phyloP scores from a whole-genome alignment of 1,139 yeast genomes.

The Saccharomyces hybrid region DNA sequence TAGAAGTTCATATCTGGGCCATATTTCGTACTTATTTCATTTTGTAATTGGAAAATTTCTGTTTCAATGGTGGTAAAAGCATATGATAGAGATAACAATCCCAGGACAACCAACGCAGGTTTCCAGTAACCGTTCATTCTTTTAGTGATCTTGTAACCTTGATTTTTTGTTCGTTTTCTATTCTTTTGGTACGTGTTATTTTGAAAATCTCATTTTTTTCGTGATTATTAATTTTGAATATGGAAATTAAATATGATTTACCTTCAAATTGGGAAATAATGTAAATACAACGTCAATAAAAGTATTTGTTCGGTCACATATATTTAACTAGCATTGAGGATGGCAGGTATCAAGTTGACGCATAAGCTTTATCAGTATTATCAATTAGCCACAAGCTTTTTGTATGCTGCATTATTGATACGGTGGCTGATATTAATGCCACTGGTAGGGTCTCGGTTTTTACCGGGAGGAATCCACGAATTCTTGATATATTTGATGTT shows the following conservation, averaged over 20 bases:
- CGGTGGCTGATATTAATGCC: constrained; percentile 50
- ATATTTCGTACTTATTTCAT: constrained; percentile 55
- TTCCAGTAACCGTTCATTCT: neutral
- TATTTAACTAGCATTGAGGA: neutral
- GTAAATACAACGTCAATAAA: neutral
- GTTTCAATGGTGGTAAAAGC: constrained; percentile 50
- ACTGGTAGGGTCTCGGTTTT: constrained; percentile 51
- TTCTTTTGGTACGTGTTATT: neutral
- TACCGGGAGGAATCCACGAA: constrained; percentile 66
- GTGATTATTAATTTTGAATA: neutral
- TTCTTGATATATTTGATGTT: constrained; percentile 39
- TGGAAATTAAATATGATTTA: neutral
- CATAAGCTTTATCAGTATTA: constrained; percentile 25
- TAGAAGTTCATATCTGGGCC: constrained; percentile 64
- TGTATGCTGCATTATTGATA: constrained; percentile 47
- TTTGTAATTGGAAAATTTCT: constrained; percentile 72
- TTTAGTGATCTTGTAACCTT: neutral
- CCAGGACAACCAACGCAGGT: constrained; percentile 5
- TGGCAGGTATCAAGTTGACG: constrained; percentile 1
- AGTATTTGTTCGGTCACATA: neutral
- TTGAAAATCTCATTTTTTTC: neutral
- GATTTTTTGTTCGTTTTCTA: neutral
- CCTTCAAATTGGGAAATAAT: neutral
- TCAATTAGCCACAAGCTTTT: constrained; percentile 34
- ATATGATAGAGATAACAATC: constrained; percentile 18